Conservation (phyloP, 805 yeast species). For the Danielia oregonensis region DNA sequence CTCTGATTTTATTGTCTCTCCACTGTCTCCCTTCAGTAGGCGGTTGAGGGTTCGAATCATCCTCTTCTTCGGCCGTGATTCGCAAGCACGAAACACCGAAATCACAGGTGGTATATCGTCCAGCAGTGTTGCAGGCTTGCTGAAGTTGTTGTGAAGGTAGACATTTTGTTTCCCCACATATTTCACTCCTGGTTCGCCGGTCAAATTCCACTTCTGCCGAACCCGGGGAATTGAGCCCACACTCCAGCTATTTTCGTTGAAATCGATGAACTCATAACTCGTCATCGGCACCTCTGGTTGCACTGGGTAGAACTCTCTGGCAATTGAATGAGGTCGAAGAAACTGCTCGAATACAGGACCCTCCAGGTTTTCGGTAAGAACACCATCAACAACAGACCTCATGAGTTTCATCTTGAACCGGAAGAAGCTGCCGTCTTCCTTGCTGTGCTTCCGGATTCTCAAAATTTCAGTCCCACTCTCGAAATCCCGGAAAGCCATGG, state of each 20-base stretch:
- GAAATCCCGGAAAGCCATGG: constrained; percentile 14
- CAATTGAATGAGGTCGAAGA: not conserved
- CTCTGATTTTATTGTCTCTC: constrained; percentile 4
- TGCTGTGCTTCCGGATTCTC: constrained; percentile 4
- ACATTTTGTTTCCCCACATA: constrained; percentile 32
- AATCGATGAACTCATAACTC: not conserved
- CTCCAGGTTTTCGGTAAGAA: not conserved
- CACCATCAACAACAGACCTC: constrained; percentile 6
- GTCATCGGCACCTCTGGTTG: not conserved
- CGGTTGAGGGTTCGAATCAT: constrained; percentile 33
- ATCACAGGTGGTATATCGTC: constrained; percentile 27
- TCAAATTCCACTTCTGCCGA: constrained; percentile 4
- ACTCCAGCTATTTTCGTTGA: constrained; percentile 12
- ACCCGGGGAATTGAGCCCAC: constrained; percentile 44
- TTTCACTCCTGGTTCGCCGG: constrained; percentile 21
- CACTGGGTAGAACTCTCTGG: not conserved
- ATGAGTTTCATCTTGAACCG: constrained; percentile 3
- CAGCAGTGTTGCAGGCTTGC: constrained; percentile 5
- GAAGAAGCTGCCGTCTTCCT: constrained; percentile 2
- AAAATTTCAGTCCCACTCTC: constrained; percentile 12
- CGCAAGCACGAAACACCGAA: constrained; percentile 42
- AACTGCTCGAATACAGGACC: not conserved
- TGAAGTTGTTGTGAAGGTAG: constrained; percentile 35
- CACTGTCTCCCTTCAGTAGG: constrained; percentile 7
- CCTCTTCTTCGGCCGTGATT: constrained; percentile 33